These are phyloP conservation scores for Venturia asperata DNA, from an alignment of 2,329 filamentous ascomycete species.

Conservation along the genomic window DNA sequence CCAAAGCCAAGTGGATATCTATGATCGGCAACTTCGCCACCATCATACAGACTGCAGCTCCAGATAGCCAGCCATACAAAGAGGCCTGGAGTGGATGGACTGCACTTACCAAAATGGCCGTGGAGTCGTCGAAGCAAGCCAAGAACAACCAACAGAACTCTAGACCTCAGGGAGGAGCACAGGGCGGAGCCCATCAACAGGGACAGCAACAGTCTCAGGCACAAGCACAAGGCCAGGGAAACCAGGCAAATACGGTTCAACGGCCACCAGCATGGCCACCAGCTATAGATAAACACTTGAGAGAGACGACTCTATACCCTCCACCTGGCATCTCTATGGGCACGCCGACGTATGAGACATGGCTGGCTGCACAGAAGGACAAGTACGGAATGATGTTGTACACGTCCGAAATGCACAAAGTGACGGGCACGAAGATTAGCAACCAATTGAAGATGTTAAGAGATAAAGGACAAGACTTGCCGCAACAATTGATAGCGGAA, in stretches of 20 bases:
- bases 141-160: slow-evolving; percentile 7
- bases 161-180: neutral
- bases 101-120: neutral
- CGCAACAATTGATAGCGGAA: slow-evolving; percentile 29
- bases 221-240: slow-evolving; percentile 25
- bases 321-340: slow-evolving; percentile 27
- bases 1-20: slow-evolving; percentile 7
- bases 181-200: neutral
- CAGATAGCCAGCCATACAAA: slow-evolving; percentile 6
- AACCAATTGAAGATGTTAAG: slow-evolving; percentile 30
- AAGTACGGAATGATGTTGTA: slow-evolving; percentile 31
- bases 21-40: neutral
- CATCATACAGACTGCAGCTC: slow-evolving; percentile 7
- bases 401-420: slow-evolving; percentile 26
- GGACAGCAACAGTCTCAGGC: slow-evolving; percentile 19
- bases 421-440: slow-evolving; percentile 26
- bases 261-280: slow-evolving; percentile 20
- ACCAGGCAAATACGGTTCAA: slow-evolving; percentile 29
- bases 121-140: neutral
- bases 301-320: slow-evolving; percentile 30
- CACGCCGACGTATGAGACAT: slow-evolving; percentile 32
- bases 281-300: slow-evolving; percentile 33
- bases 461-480: slow-evolving; percentile 30
- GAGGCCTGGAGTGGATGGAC: slow-evolving; percentile 1
- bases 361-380: slow-evolving; percentile 32